Conservation (phyloP, 129 eudicot genomes). For the Arctium lappa region DNA sequence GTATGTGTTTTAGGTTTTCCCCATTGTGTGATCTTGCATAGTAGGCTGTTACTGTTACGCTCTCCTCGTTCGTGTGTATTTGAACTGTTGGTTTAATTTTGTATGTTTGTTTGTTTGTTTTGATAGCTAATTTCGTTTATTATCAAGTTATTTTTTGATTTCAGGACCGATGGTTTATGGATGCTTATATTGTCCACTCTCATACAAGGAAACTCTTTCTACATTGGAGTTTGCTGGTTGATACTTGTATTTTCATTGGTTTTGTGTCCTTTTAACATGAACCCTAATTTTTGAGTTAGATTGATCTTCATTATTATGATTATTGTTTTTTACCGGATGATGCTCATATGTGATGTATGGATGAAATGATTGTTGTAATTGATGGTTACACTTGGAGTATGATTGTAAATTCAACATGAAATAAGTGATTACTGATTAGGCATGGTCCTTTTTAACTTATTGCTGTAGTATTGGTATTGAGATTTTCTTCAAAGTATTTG, state of each 20-base stretch:
- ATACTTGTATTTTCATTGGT: neutral
- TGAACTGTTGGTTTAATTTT: too few species aligned
- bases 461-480: too few species aligned
- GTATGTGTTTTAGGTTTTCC: too few species aligned
- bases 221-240: slow-evolving; percentile 76
- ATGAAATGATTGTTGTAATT: neutral
- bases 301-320: neutral
- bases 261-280: neutral
- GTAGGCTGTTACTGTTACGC: too few species aligned
- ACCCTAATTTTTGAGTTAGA: neutral
- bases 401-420: too few species aligned
- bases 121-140: neutral
- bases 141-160: neutral
- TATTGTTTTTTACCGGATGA: neutral
- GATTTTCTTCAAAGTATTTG: too few species aligned
- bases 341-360: neutral
- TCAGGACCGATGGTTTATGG: slow-evolving; percentile 96
- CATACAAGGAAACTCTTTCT: slow-evolving; percentile 79
- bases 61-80: too few species aligned
- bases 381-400: too few species aligned
- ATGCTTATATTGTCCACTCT: slow-evolving; percentile 77
- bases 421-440: too few species aligned
- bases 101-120: neutral
- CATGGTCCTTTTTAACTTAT: too few species aligned
- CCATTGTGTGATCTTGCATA: too few species aligned